Base-by-base conservation (phyloP, 1,284 basidiomycete genomes). In the Cutaneotrichosporon sp. region DNA sequence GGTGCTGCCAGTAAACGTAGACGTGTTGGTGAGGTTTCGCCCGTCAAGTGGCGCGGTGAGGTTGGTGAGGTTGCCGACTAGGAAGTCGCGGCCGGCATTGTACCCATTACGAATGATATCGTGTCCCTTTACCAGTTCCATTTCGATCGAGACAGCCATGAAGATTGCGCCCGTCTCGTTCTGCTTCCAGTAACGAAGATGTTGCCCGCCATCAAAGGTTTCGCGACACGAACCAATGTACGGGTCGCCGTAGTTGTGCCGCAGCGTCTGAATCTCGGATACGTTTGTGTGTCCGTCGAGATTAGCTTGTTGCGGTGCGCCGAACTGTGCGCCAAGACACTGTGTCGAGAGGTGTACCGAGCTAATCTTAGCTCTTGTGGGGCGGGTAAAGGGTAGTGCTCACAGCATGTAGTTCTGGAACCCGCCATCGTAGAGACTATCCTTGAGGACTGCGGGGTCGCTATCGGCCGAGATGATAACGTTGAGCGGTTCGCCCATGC, bases 151-250 rank as follows among this genome's bases (percentile, higher is more conserved):
- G 8, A 84, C 81, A 1, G 91, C 93, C 81, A 97, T 83, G 76
- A 97, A 97, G 63, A 90, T 84, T 8, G 93, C 92, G 10, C 80
- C 66, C 4, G 83, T 79, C 0, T 89, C 90, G 65, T 90, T 84
- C 79, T 97, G 93, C 1, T 85, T 78, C 90, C 91, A 98, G 79
- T 94, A 95, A 31, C 95, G 86, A 76, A 95, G 88, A 75, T 98
- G 95, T 72, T 90, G 87, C 6, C 95, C 95, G 13, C 95, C 95
- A 66, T 90, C 73, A 57, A 97, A 85, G 2, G 91, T 90, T 80
- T 98, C 92, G 69, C 84, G 82, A 76, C 92, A 93, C 1, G 91
- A 86, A 0, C 92, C 92, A 18, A 92, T 77, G 61, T 86, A 81
- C 5, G 87, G 85, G 72, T 94, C 87, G 6, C 86, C 86, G 75